A percentile compares a stretch with the other conserved stretches of the same genome.
Conservation (phyloP, 768 basidiomycete genomes). For the Lepiota venenata region DNA sequence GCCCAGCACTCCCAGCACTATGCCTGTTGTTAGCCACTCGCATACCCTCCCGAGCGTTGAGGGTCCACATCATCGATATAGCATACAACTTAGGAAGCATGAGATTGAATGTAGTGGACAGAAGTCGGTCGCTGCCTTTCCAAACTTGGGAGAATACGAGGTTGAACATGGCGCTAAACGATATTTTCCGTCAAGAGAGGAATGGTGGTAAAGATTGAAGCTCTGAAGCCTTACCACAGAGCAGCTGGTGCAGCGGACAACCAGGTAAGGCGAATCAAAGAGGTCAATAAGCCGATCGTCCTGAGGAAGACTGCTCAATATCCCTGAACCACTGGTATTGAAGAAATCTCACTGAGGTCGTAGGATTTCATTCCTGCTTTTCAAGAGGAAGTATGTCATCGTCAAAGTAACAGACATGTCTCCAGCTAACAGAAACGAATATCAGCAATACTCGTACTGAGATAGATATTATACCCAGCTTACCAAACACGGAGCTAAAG, state of each 20-base stretch:
- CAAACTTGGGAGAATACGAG: conserved; percentile 31
- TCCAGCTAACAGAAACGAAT: conserved; percentile 18
- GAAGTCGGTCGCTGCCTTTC: conserved; percentile 19
- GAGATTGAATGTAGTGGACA: conserved; percentile 27
- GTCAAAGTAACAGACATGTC: conserved; percentile 24
- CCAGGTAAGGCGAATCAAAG: conserved; percentile 30
- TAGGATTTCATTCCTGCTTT: conserved; percentile 24
- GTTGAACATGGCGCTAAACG: conserved; percentile 29
- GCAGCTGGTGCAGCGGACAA: conserved; percentile 31
- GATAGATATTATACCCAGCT: neutral
- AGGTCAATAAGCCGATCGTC: conserved; percentile 25
- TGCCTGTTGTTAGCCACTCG: neutral
- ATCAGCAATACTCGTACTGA: too few species aligned
- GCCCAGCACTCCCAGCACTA: neutral
- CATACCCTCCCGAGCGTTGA: conserved; percentile 7
- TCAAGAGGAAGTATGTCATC: conserved; percentile 27
- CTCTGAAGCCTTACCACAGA: conserved; percentile 21
- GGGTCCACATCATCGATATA: conserved; percentile 12
- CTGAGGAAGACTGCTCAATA: conserved; percentile 10
- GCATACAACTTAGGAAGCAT: conserved; percentile 25
- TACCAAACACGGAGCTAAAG: conserved; percentile 9
- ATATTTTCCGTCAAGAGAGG: neutral
- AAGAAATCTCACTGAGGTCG: conserved; percentile 19
- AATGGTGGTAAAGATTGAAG: neutral
- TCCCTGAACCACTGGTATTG: too few species aligned